Percentiles rank a stretch among this genome's conserved stretches.
Evolutionary conservation across 2,329 filamentous ascomycete species (phyloP).

Genomic region (Phialophora macrospora): DNA sequence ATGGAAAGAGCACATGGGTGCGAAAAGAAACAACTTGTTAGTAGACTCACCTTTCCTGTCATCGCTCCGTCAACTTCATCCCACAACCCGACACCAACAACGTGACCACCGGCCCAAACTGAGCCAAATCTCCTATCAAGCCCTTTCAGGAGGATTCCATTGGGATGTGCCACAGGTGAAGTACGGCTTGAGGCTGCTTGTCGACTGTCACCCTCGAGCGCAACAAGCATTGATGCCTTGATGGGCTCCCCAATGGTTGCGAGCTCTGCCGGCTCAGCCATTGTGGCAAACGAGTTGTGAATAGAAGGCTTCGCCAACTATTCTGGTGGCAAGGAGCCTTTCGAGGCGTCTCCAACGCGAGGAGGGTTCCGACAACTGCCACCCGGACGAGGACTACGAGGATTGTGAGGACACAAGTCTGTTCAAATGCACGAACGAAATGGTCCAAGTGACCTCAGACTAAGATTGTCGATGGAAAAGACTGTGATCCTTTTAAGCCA

Average conservation of each 20-base stretch:
- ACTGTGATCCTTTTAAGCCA: neutral
- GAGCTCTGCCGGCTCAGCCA: neutral
- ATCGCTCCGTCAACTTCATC: constrained; percentile 4
- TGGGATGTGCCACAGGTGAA: neutral
- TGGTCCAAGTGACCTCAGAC: too few species aligned
- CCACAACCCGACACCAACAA: constrained; percentile 29
- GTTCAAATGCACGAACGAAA: neutral
- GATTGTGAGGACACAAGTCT: neutral
- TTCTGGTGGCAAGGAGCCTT: too few species aligned
- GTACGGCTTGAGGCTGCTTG: neutral
- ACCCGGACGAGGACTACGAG: neutral
- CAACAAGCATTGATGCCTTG: constrained; percentile 30
- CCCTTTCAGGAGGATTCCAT: constrained; percentile 14
- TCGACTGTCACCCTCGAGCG: constrained; percentile 16
- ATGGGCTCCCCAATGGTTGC: constrained; percentile 20
- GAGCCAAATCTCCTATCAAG: constrained; percentile 22
- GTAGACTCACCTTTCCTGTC: constrained; percentile 21
- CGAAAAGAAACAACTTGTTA: neutral
- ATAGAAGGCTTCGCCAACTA: neutral
- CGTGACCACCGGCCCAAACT: constrained; percentile 28
- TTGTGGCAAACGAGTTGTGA: neutral
- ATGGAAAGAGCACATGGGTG: neutral
- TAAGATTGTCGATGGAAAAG: neutral
- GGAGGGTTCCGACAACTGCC: too few species aligned
- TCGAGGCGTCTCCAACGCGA: too few species aligned